phyloP scores from a whole-genome alignment of 2,329 filamentous ascomycete genomes.

The Pseudogymnoascus sp. region DNA sequence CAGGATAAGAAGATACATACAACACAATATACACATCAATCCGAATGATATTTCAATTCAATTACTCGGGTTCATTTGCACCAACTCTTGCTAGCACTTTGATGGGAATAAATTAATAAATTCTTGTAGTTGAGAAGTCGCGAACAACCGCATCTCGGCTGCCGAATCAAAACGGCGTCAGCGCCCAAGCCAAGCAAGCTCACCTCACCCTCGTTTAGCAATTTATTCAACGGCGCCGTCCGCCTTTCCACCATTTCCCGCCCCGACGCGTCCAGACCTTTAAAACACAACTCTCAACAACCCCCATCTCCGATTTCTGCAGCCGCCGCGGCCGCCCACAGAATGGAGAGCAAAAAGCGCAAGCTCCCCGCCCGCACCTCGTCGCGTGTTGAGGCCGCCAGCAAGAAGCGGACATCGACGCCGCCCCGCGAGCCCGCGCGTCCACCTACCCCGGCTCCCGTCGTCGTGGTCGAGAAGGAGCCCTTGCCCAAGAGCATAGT shows the following conservation, averaged over 20 bases:
- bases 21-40: neutral
- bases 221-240: conserved; percentile 10
- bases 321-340: neutral
- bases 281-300: conserved; percentile 14
- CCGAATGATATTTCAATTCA: neutral
- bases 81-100: neutral
- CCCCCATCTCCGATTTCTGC: conserved; percentile 5
- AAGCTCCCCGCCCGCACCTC: conserved; percentile 56
- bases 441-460: conserved; percentile 29
- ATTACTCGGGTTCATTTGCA: neutral
- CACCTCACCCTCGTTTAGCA: conserved; percentile 15
- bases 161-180: conserved; percentile 5
- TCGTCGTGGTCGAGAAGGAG: conserved; percentile 21
- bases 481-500: conserved; percentile 55
- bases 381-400: conserved; percentile 49
- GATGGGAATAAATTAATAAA: neutral
- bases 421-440: conserved; percentile 42
- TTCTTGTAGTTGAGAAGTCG: neutral
- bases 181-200: conserved; percentile 8
- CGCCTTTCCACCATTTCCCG: conserved; percentile 13
- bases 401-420: conserved; percentile 52
- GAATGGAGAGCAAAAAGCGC: conserved; percentile 57
- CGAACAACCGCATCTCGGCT: neutral
- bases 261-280: conserved; percentile 20
- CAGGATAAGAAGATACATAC: neutral